Evolutionary conservation across 176 grass and related monocot genomes (phyloP), one percentile per base, ranked within the genome.

Genomic region (Ampelocalamus luodianensis): DNA sequence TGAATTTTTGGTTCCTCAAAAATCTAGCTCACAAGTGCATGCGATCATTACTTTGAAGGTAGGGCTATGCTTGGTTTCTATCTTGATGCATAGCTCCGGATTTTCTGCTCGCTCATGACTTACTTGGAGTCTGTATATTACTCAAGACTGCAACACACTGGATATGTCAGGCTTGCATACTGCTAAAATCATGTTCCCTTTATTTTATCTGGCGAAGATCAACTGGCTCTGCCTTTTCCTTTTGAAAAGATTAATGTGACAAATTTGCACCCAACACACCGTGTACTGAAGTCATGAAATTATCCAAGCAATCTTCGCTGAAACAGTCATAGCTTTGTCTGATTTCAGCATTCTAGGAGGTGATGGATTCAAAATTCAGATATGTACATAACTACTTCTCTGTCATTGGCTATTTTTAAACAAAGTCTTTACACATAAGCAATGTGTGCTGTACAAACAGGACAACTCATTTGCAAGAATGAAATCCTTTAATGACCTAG

Each of bases 351-450:
- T 5, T 78, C 65, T 13, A 80, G 29, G 26, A 77, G 29, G 22
- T 61, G 60, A 38, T 85, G 61, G 12, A 51, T 76, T 85, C 17
- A n/a, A 79, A 58, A 62, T 80, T 80, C 61, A 75, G 50, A 74
- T 76, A 49, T 68, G 76, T 68, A 62, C 82, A 88, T 2, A 14
- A 16, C 40, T 62, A 80, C 40, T 37, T 85, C 29, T 49, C 10
- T 27, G 49, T 27, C 75, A 40, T 26, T 79, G 26, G 1, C 63
- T 39, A 72, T 17, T 27, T n/a, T 10, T 14, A 36, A 67, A 66
- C 23, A 50, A 59, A 72, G n/a, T 20, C 0, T 66, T 74, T 3
- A 29, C 71, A 80, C 59, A 71, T 43, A 49, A 61, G 40, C 68
- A 75, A 12, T 67, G 37, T 80, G 49, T 59, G 39, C 17, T 48